Conservation (phyloP, 2,329 filamentous ascomycete genomes). For the Kalaharituber pfeilii region DNA sequence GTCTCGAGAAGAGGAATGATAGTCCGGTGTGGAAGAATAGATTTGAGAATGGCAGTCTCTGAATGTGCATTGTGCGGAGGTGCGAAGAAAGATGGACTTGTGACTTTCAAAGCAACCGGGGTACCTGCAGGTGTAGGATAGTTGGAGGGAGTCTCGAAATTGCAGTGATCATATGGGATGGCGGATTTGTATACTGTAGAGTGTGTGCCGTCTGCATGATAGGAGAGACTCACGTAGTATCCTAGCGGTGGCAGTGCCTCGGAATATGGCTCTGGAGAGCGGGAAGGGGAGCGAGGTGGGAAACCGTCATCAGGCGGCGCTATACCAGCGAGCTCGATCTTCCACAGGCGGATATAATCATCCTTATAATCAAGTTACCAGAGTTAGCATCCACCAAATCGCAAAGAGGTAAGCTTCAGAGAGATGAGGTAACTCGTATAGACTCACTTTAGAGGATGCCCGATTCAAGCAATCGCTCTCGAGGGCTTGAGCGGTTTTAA, state of each 20-base stretch:
- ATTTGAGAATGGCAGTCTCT: slow-evolving; percentile 56
- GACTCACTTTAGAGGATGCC: slow-evolving; percentile 10
- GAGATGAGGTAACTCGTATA: not conserved
- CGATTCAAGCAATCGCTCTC: slow-evolving; percentile 9
- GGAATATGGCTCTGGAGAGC: not conserved
- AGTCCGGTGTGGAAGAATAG: slow-evolving; percentile 38
- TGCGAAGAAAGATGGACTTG: slow-evolving; percentile 51
- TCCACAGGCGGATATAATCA: slow-evolving; percentile 12
- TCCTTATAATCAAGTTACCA: slow-evolving; percentile 3
- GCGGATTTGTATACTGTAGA: slow-evolving; percentile 63
- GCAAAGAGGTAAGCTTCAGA: not conserved
- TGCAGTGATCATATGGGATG: slow-evolving; percentile 25
- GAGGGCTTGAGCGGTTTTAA: slow-evolving; percentile 11
- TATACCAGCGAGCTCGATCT: slow-evolving; percentile 3
- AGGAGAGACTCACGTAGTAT: slow-evolving; percentile 38
- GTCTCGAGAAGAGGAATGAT: slow-evolving; percentile 54
- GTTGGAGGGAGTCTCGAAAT: not conserved
- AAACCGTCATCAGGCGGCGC: not conserved
- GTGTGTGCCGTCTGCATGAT: slow-evolving; percentile 50
- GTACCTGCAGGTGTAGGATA: slow-evolving; percentile 25
- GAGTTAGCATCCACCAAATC: not conserved
- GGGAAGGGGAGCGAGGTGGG: not conserved
- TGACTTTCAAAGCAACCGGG: slow-evolving; percentile 64
- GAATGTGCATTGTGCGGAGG: slow-evolving; percentile 68
- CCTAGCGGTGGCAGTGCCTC: slow-evolving; percentile 30